Evolutionary conservation across 2,329 filamentous ascomycete species (phyloP).

Genomic region (Peltaster fructicola): DNA sequence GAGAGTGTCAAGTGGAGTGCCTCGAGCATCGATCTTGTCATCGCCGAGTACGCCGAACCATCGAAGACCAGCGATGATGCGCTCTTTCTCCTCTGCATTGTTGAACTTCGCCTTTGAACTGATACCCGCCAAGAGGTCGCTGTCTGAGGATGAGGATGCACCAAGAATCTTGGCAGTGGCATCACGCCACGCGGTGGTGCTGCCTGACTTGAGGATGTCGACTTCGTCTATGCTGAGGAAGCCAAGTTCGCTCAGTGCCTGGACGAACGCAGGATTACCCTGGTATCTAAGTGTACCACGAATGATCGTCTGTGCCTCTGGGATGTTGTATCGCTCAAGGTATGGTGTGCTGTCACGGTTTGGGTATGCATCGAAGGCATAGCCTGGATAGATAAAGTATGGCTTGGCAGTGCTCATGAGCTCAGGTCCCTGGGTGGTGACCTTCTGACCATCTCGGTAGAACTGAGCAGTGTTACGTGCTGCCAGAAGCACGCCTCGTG

Average conservation of each 20-base stretch:
- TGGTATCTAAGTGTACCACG: constrained; percentile 71
- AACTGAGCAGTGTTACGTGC: constrained; percentile 71
- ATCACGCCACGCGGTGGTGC: constrained; percentile 58
- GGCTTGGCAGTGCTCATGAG: constrained; percentile 78
- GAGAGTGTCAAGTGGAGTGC: constrained; percentile 76
- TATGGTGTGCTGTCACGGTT: constrained; percentile 84
- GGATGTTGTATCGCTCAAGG: constrained; percentile 78
- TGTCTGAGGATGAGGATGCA: constrained; percentile 45
- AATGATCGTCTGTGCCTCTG: constrained; percentile 75
- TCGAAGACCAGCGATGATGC: constrained; percentile 51
- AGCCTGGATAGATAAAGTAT: constrained; percentile 80
- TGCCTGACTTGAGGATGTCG: constrained; percentile 39
- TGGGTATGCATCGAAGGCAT: constrained; percentile 77
- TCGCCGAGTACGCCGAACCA: constrained; percentile 57
- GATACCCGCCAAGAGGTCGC: constrained; percentile 51
- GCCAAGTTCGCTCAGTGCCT: constrained; percentile 70
- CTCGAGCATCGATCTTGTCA: constrained; percentile 49
- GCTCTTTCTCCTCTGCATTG: constrained; percentile 47
- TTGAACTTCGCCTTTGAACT: constrained; percentile 57
- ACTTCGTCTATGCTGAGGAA: constrained; percentile 61
- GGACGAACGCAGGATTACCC: constrained; percentile 83
- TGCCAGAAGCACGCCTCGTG: constrained; percentile 72
- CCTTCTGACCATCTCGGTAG: constrained; percentile 61
- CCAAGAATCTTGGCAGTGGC: constrained; percentile 63
- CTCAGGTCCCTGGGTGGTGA: constrained; percentile 25